Base-by-base conservation (phyloP, 1,139 yeast genomes). In the Zygotorulaspora mrakii region DNA sequence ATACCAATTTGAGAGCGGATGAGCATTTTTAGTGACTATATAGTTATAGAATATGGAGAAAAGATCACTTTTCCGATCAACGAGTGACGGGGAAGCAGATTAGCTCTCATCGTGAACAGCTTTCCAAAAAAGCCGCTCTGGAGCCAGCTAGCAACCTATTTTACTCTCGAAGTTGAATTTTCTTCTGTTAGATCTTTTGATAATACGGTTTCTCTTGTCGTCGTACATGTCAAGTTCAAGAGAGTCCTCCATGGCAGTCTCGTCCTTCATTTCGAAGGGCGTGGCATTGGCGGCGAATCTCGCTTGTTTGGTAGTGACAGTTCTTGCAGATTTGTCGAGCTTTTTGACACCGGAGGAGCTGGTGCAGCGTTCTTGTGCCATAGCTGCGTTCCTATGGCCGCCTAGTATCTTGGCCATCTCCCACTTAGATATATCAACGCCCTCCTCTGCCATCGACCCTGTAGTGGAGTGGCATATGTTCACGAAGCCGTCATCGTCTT, bases 401-500 rank as follows among this genome's bases (percentile, higher is more conserved):
- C 45, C 42, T 35, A 43, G 26, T n/a, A 45, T 31, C 33, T 41
- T 40, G 3, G 49, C 49, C 49, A 46, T 46, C 31, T 46, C 49
- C 40, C 46, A 43, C 26, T 35, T 39, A 22, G 49, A 46, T 9
- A 46, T 30, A 27, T 46, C 49, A 8, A 35, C 47, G 8, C 31
- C 40, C n/a, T 40, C 47, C 11, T 43, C 45, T 5, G 35, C 38
- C 6, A 22, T 39, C 17, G 17, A 14, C 21, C 34, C 35, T 8
- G 27, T 20, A 8, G 37, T 29, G 17, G 36, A 22, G 18, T 33
- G 29, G 22, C 29, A 37, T 7, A 45, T 34, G 31, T 45, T 41
- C 23, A 45, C 46, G 32, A 45, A 45, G 11, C 39, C 48, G 6
- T 35, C 44, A 22, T 39, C 46, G 18, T 45, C 46, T n/a, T 38